Evolutionary conservation across 139 green algal genomes (phyloP).

Genomic region (Eudorina sp.): DNA sequence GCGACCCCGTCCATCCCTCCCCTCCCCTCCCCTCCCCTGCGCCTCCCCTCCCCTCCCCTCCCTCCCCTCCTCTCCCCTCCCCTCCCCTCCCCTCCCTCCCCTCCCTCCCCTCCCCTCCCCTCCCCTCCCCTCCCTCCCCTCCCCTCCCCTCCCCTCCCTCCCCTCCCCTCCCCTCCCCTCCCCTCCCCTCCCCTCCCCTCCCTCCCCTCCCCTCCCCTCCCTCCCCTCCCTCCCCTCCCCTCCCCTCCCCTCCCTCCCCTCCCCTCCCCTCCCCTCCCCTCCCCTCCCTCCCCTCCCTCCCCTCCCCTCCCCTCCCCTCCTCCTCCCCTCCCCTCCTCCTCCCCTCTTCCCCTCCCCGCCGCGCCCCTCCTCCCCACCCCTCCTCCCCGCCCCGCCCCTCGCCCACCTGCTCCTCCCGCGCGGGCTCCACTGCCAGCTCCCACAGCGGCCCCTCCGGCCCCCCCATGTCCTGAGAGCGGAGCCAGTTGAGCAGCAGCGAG

Average conservation of each 20-base stretch:
- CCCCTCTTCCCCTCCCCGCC: not conserved
- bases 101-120: too few relatives aligned
- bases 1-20: too few relatives aligned
- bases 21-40: too few relatives aligned
- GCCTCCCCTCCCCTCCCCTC: too few relatives aligned
- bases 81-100: too few relatives aligned
- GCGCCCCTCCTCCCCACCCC: not conserved
- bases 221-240: too few relatives aligned
- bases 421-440: slow-evolving; percentile 7
- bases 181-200: too few relatives aligned
- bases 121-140: too few relatives aligned
- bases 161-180: too few relatives aligned
- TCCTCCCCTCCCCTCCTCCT: not conserved
- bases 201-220: too few relatives aligned
- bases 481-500: slow-evolving; percentile 14
- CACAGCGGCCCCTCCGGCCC: slow-evolving; percentile 8
- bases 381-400: not conserved
- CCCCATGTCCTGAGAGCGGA: slow-evolving; percentile 3
- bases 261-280: not conserved
- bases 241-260: not conserved
- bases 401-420: not conserved
- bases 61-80: too few relatives aligned
- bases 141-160: too few relatives aligned
- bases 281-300: not conserved
- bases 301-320: not conserved